Evolutionary conservation across 495 filamentous ascomycete species (phyloP).

Genomic region (Penicillium tannophilum): DNA sequence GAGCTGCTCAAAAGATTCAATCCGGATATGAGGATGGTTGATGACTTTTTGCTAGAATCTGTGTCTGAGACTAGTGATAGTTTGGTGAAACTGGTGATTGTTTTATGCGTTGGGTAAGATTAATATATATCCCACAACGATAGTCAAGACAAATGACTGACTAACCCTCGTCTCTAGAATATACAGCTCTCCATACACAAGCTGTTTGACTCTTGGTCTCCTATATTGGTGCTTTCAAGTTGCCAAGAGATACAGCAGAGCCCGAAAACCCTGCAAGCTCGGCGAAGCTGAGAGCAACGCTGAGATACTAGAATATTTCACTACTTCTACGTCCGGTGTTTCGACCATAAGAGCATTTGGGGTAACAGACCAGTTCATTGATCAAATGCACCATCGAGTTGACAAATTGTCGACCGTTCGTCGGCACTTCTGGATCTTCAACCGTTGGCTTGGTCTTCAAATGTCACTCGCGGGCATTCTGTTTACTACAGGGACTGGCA

Average conservation of each 20-base stretch:
- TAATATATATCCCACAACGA: too few species aligned
- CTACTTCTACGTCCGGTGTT: neutral
- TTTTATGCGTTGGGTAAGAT: neutral
- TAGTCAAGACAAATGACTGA: neutral
- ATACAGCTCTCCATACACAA: neutral
- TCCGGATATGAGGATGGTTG: neutral
- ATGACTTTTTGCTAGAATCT: neutral
- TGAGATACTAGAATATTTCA: neutral
- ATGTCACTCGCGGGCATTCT: neutral
- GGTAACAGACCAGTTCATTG: neutral
- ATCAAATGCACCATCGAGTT: neutral
- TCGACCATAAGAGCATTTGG: neutral
- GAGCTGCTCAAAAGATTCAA: neutral
- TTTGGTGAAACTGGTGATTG: neutral
- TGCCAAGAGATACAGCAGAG: neutral
- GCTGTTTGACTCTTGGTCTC: neutral
- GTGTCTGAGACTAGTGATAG: neutral
- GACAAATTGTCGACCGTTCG: neutral
- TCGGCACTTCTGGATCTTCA: slow-evolving; percentile 10
- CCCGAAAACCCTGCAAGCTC: neutral
- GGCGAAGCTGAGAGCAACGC: neutral
- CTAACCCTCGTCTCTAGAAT: neutral
- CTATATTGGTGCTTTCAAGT: slow-evolving; percentile 1
- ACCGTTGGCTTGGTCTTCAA: slow-evolving; percentile 6
- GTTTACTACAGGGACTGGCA: neutral